These are phyloP conservation scores for Microstroma glucosiphilum DNA, from an alignment of 1,284 basidiomycete species.

Conservation along the genomic window DNA sequence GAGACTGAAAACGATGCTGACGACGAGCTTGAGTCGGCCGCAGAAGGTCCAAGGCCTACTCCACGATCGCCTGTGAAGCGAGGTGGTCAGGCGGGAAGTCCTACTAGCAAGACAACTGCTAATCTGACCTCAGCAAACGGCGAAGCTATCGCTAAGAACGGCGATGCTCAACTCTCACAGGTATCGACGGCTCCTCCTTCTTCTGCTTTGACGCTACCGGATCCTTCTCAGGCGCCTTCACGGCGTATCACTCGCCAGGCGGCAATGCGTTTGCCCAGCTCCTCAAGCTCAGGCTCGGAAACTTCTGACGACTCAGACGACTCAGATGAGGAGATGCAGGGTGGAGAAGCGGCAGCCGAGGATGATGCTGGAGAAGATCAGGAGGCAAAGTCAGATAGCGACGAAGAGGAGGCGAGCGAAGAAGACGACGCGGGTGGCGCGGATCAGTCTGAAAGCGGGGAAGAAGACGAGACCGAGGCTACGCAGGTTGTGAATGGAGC, in stretches of 20 bases:
- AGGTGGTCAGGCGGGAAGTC: too few relatives aligned
- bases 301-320: neutral
- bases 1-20: neutral
- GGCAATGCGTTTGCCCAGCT: neutral
- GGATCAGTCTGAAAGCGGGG: too few relatives aligned
- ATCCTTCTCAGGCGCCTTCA: neutral
- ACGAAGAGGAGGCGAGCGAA: too few relatives aligned
- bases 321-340: neutral
- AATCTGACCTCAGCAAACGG: too few relatives aligned
- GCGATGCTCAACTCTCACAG: neutral
- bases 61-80: too few relatives aligned
- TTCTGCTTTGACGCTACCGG: neutral
- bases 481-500: neutral
- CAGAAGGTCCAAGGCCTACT: neutral
- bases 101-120: too few relatives aligned
- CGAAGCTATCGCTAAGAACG: neutral
- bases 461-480: conserved; percentile 1
- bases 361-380: neutral
- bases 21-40: neutral
- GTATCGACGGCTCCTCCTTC: neutral
- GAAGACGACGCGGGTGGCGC: too few relatives aligned
- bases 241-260: neutral
- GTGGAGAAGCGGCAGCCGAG: neutral
- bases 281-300: neutral
- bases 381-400: neutral